Conservation (phyloP, 306 rosid genomes). For the Vicia sativa region DNA sequence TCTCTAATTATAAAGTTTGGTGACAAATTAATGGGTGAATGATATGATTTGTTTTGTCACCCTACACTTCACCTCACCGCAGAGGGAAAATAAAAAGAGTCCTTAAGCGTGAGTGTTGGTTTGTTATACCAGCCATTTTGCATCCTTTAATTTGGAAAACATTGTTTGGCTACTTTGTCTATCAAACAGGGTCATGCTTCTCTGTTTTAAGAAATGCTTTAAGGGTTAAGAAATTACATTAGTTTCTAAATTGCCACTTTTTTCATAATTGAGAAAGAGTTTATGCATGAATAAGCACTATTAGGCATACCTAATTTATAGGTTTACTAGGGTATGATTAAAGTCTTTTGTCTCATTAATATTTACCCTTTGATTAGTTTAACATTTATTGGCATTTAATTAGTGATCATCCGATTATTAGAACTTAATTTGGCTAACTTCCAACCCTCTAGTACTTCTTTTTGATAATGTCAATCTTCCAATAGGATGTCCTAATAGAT, state of each 20-base stretch:
- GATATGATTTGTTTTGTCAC: slow-evolving; percentile 5
- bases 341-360: not conserved
- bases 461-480: not conserved
- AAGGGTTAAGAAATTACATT: slow-evolving; percentile 10
- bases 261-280: not conserved
- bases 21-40: not conserved
- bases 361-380: not conserved
- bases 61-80: not conserved
- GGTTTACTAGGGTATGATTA: not conserved
- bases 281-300: not conserved
- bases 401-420: not conserved
- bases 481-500: not conserved
- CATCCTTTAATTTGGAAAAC: slow-evolving; percentile 24
- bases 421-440: not conserved
- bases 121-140: slow-evolving; percentile 42
- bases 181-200: slow-evolving; percentile 12
- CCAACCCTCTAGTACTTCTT: not conserved
- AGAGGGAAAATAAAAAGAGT: not conserved
- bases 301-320: slow-evolving; percentile 5
- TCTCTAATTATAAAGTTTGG: slow-evolving; percentile 9
- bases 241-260: not conserved
- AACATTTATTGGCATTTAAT: not conserved
- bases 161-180: slow-evolving; percentile 30
- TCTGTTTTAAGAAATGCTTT: slow-evolving; percentile 7
- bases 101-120: slow-evolving; percentile 14